These are phyloP conservation scores for Phialemoniopsis sp. DNA, from an alignment of 2,329 filamentous ascomycete genomes.

Conservation along the genomic window DNA sequence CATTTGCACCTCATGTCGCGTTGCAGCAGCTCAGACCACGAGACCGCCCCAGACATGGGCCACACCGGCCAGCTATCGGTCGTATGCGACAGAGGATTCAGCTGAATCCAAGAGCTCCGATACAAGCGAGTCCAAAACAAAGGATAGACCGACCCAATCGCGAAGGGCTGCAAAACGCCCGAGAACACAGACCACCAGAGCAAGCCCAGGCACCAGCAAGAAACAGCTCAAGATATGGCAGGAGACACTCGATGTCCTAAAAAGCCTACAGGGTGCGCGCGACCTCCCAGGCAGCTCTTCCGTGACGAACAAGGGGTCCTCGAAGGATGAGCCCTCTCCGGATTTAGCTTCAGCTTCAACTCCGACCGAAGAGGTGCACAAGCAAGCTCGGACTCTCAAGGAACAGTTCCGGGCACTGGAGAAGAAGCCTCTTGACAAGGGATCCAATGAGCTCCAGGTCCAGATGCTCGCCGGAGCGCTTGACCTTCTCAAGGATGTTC, in stretches of 20 bases:
- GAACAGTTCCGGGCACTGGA: not conserved
- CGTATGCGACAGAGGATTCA: no score
- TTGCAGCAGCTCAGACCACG: not conserved
- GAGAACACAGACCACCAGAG: no score
- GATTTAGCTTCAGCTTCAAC: no score
- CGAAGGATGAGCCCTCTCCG: not conserved
- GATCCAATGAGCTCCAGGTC: slow-evolving; percentile 18
- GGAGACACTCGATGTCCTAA: slow-evolving; percentile 18
- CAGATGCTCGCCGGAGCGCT: slow-evolving; percentile 29
- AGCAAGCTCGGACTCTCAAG: no score
- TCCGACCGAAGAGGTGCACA: no score
- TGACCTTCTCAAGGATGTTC: slow-evolving; percentile 29
- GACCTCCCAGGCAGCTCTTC: not conserved
- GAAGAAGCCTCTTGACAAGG: not conserved
- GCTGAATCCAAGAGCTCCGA: no score
- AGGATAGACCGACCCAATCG: no score
- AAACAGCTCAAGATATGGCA: slow-evolving; percentile 14
- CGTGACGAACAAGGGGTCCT: slow-evolving; percentile 1
- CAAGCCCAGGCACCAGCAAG: no score
- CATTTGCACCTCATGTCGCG: slow-evolving; percentile 19
- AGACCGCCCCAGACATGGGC: slow-evolving; percentile 4
- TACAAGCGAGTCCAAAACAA: no score
- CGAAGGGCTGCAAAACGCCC: no score
- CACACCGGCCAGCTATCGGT: slow-evolving; percentile 1
- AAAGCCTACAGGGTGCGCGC: slow-evolving; percentile 11